These are phyloP conservation scores for Nigrospora oryzae DNA, from an alignment of 2,329 filamentous ascomycete genomes.

Conservation along the genomic window DNA sequence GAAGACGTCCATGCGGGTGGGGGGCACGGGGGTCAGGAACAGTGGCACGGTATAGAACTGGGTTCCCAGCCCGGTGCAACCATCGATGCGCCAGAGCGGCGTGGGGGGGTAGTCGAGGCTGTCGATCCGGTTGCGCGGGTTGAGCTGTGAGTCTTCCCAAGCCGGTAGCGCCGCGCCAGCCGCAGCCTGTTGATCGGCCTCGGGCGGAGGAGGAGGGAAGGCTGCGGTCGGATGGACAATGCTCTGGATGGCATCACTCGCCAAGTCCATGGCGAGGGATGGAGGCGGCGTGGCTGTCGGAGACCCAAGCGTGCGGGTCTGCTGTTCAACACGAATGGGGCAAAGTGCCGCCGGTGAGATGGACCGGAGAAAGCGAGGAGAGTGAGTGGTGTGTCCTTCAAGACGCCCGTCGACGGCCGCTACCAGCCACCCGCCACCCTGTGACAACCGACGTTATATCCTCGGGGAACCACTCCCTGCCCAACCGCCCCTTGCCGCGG, in stretches of 20 bases:
- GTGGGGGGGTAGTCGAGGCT: conserved; percentile 35
- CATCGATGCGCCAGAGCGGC: conserved; percentile 51
- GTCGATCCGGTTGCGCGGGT: conserved; percentile 53
- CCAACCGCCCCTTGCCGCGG: too few relatives aligned
- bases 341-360: too few relatives aligned
- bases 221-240: conserved; percentile 51
- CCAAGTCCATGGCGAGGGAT: conserved; percentile 40
- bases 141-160: conserved; percentile 44
- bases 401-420: too few relatives aligned
- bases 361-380: too few relatives aligned
- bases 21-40: conserved; percentile 35
- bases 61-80: conserved; percentile 46
- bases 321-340: too few relatives aligned
- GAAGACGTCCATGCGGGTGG: conserved; percentile 50
- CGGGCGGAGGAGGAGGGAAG: conserved; percentile 21
- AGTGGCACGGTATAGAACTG: conserved; percentile 49
- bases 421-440: too few relatives aligned
- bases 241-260: conserved; percentile 40
- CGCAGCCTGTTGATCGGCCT: conserved; percentile 3
- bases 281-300: too few relatives aligned
- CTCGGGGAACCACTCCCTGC: too few relatives aligned
- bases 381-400: too few relatives aligned
- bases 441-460: too few relatives aligned
- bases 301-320: too few relatives aligned
- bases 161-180: conserved; percentile 4